Evolutionary conservation across 2,329 filamentous ascomycete species (phyloP).

Genomic region (Colletotrichum shisoi): DNA sequence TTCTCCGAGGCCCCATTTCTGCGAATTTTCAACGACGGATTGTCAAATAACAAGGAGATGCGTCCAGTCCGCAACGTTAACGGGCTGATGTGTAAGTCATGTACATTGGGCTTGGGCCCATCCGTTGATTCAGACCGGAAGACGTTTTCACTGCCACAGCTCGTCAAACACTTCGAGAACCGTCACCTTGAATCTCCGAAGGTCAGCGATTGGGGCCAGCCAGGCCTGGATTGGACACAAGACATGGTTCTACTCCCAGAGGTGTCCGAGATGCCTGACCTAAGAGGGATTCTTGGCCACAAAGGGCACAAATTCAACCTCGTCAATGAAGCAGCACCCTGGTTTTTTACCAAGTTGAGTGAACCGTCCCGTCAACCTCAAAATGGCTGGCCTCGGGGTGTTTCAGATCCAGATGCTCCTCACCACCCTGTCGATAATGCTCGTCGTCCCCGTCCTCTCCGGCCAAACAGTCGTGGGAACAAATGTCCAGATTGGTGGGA

Average conservation of each 20-base stretch:
- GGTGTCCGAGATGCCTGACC: conserved; percentile 44
- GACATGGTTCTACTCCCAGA: conserved; percentile 58
- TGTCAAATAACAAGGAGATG: conserved; percentile 66
- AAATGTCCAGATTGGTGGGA: not conserved
- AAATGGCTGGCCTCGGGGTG: not conserved
- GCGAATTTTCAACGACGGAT: conserved; percentile 65
- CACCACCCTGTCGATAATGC: not conserved
- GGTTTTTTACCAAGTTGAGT: conserved; percentile 42
- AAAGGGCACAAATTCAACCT: conserved; percentile 49
- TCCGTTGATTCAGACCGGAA: conserved; percentile 47
- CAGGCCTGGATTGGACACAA: conserved; percentile 53
- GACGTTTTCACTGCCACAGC: conserved; percentile 64
- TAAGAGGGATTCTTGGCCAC: conserved; percentile 45
- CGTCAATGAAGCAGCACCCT: conserved; percentile 52
- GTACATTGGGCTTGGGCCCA: conserved; percentile 47
- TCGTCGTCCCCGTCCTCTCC: not conserved
- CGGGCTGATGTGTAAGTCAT: conserved; percentile 64
- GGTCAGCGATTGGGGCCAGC: not conserved
- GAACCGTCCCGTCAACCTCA: not conserved
- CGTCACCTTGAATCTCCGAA: conserved; percentile 45
- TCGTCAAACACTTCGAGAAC: conserved; percentile 66
- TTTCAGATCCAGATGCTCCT: not conserved
- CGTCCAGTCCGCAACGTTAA: conserved; percentile 63
- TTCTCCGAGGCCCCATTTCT: conserved; percentile 67
- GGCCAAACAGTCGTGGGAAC: not conserved